Base-by-base conservation (phyloP, 1,139 yeast genomes). In the Yamadazyma sp. region DNA sequence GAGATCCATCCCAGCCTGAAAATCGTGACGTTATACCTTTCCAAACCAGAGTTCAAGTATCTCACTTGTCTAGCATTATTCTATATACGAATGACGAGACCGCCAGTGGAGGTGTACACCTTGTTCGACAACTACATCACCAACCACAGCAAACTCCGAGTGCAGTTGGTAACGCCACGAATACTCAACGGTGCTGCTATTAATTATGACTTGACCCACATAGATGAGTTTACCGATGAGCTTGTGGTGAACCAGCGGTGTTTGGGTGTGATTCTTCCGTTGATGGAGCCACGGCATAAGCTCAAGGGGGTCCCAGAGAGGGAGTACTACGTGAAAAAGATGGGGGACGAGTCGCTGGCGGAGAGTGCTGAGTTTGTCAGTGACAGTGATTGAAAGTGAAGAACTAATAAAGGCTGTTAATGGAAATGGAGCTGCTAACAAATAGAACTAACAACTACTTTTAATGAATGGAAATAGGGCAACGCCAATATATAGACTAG, bases 171-270 rank as follows among this genome's bases (percentile, higher is more conserved):
- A 23, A 43, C 46, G 4, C 66, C 67, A 26, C 53, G 70, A 35
- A 51, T 68, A 21, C 58, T 61, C 8, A 47, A 47, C 12, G 56
- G 47, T 30, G 45, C 45, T 45, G 72, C 60, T 2, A 50, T 43
- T 16, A 53, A 48, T 55, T 74, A 51, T 50, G 51, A 41, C 35
- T 61, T 69, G 26, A 65, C 66, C 4, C 62, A 70, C 50, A 68
- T 85, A 62, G 94, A 86, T 53, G 82, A 76, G 50, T 76, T 78
- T 59, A 65, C 75, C 0, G 90, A 86, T 47, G 59, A 56, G 8
- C 54, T 85, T 37, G 54, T 84, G 26, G 60, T 50, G 1, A 59
- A 68, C 16, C 74, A 71, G 32, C 61, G 86, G 37, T 79, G 77
- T 12, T 67, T 79, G 29, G 89, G 78, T 44, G 57, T 84, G 35